Conservation (phyloP, 768 basidiomycete species). For the Tulasnella sp. region DNA sequence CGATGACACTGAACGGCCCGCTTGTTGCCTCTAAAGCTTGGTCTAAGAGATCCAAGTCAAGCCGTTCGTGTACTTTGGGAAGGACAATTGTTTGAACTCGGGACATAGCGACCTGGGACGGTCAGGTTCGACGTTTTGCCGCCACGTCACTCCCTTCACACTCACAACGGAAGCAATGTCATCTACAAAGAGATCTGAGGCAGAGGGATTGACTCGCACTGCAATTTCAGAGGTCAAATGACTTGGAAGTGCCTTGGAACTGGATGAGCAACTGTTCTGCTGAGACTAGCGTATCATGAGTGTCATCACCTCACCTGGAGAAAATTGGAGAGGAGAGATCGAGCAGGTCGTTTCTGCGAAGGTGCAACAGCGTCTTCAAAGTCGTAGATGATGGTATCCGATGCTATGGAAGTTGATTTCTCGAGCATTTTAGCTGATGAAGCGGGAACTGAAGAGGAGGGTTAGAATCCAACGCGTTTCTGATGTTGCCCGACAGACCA, state of each 20-base stretch:
- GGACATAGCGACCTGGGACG: slow-evolving; percentile 37
- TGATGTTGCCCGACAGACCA: neutral
- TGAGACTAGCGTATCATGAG: neutral
- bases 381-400: slow-evolving; percentile 81
- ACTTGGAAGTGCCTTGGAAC: neutral
- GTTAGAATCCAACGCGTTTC: neutral
- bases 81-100: slow-evolving; percentile 62
- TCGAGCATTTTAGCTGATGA: slow-evolving; percentile 74
- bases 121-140: neutral
- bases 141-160: neutral
- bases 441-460: slow-evolving; percentile 51
- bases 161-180: slow-evolving; percentile 57
- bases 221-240: neutral
- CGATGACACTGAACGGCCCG: slow-evolving; percentile 50
- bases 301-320: slow-evolving; percentile 42
- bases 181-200: slow-evolving; percentile 55
- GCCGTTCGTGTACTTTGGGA: slow-evolving; percentile 69
- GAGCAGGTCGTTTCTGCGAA: slow-evolving; percentile 44
- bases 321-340: slow-evolving; percentile 48
- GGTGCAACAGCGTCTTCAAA: slow-evolving; percentile 81
- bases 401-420: slow-evolving; percentile 55
- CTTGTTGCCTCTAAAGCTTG: slow-evolving; percentile 35
- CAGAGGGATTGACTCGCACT: slow-evolving; percentile 61
- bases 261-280: neutral
- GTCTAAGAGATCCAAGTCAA: slow-evolving; percentile 58